Percentiles rank a stretch among this genome's conserved stretches.
Evolutionary conservation across 805 yeast species (phyloP).

Genomic region (Zygosaccharomyces siamensis): DNA sequence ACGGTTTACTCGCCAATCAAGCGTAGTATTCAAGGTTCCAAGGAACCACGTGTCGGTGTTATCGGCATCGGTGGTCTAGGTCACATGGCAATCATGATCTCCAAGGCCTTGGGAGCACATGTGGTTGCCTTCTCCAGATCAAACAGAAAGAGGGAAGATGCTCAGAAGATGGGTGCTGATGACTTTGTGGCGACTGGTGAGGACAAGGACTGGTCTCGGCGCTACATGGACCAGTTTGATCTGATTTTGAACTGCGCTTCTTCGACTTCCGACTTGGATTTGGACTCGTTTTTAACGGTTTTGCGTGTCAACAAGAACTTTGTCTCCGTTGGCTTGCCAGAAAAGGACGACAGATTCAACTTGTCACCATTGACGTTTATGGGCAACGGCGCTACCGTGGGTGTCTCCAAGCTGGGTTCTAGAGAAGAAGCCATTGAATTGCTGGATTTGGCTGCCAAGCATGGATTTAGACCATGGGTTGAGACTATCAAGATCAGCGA

Average conservation of each 20-base stretch:
- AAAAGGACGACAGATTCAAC: constrained; percentile 36
- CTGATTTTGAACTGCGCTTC: constrained; percentile 43
- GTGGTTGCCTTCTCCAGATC: constrained; percentile 46
- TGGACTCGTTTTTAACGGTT: constrained; percentile 43
- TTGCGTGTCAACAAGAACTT: constrained; percentile 57
- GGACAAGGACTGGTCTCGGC: constrained; percentile 35
- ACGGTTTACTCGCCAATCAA: constrained; percentile 49
- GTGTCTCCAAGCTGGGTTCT: constrained; percentile 58
- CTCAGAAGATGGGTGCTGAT: constrained; percentile 42
- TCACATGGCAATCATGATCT: constrained; percentile 44
- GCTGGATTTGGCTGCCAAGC: constrained; percentile 58
- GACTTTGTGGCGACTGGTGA: constrained; percentile 47
- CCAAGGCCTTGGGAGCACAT: constrained; percentile 48
- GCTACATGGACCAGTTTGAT: constrained; percentile 36
- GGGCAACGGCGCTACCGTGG: constrained; percentile 45
- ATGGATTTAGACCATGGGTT: constrained; percentile 56
- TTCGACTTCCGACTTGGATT: constrained; percentile 45
- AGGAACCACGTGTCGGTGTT: constrained; percentile 41
- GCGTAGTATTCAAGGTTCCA: constrained; percentile 24
- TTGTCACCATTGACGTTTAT: constrained; percentile 42
- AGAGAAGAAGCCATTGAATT: constrained; percentile 61
- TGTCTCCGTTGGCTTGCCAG: constrained; percentile 66
- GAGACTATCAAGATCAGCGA: constrained; percentile 54
- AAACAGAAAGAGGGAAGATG: constrained; percentile 40
- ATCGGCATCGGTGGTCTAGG: constrained; percentile 47